Evolutionary conservation across 2,329 filamentous ascomycete genomes (phyloP).

Genomic region (Westerdykella sp.): DNA sequence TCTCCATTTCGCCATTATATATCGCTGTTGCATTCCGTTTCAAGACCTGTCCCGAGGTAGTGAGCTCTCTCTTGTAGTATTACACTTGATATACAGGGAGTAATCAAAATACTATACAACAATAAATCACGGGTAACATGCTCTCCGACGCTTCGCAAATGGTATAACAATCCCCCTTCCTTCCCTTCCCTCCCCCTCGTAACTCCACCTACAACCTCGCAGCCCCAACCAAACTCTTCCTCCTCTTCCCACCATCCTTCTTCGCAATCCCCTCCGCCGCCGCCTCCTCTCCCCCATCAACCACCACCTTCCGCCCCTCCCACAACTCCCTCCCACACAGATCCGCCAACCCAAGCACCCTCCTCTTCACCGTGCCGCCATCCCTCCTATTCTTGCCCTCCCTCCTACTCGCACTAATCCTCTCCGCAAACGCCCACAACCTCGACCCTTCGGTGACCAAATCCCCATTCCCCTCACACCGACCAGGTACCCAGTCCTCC

Average conservation of each 20-base stretch:
- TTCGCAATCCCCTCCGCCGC: conserved; percentile 6
- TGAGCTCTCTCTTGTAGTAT: not conserved
- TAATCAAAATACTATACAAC: not conserved
- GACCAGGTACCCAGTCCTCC: conserved; percentile 65
- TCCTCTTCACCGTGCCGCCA: conserved; percentile 75
- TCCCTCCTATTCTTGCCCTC: conserved; percentile 97
- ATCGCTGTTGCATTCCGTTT: not conserved
- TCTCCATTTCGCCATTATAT: not conserved
- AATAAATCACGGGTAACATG: not conserved
- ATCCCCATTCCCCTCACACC: conserved; percentile 49
- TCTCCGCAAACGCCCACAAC: conserved; percentile 87
- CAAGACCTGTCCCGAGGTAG: not conserved
- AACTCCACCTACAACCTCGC: conserved; percentile 21
- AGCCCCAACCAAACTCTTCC: conserved; percentile 28
- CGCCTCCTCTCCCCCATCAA: conserved; percentile 9
- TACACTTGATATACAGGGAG: not conserved
- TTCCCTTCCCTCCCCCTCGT: not conserved
- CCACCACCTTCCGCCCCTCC: conserved; percentile 45
- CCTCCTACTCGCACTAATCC: conserved; percentile 72
- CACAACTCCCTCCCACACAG: conserved; percentile 65
- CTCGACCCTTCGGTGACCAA: conserved; percentile 63
- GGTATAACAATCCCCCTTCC: not conserved
- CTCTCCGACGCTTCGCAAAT: not conserved
- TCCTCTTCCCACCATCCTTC: conserved; percentile 16
- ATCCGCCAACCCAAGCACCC: conserved; percentile 74